Base-by-base conservation (phyloP, 768 basidiomycete genomes). In the Boletus speciosus region DNA sequence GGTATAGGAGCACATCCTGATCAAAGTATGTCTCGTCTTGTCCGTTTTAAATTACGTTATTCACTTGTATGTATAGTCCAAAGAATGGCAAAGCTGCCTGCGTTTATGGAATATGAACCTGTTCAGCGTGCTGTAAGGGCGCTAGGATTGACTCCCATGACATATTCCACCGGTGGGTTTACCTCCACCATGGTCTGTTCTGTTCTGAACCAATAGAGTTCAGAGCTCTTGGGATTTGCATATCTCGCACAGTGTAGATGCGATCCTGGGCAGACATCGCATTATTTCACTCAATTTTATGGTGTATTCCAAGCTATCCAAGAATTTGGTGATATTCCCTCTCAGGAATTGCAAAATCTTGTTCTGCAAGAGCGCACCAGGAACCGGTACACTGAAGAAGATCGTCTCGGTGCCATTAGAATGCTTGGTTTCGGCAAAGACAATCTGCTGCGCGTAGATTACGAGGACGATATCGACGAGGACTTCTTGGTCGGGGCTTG, bases 161-260 rank as follows among this genome's bases (percentile, higher is more conserved):
- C 83, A 12, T 88, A 83, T 63, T 81, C 86, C 8, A 69, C 81
- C 32, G 85, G 90, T 89, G 59, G 49, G 76, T 63, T 11, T 1
- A 34, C 52, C 21, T 19, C 1, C 19, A 0, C n/a, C 10, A 29
- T 29, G 46, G 7, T 37, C 14, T 31, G 35, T 43, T 39, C 35
- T 25, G 15, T 40, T 34, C 40, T 57, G 36, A 63, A 44, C 45
- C 47, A 35, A 56, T 14, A 15, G 12, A 35, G 37, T 15, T 27
- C 59, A 93, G 90, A 87, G 23, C 73, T 90, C 12, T 76, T 93
- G 49, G 74, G 74, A n/a, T 92, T 90, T 66, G 89, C 84, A 1
- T 93, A 93, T 62, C 70, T 85, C 51, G 85, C 88, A 0, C 89
- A 93, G 68, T 87, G 83, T 64, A 86, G 89, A 55, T 93, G 91